phyloP scores from a whole-genome alignment of 106 monocot species.

The Acorus calamus region DNA sequence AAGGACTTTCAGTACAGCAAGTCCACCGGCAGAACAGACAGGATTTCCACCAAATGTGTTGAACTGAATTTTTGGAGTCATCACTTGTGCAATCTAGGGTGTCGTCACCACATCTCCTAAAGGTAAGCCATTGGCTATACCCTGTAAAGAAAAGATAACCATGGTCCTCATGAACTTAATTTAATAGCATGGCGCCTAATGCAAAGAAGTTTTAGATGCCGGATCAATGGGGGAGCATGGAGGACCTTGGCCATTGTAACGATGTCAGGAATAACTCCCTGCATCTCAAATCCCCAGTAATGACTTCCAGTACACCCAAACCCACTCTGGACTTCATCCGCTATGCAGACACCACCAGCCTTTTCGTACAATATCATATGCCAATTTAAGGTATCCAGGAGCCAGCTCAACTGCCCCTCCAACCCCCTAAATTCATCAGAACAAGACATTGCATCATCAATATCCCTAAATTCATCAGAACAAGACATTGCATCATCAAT shows the following conservation, averaged over 20 bases:
- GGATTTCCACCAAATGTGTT: constrained; percentile 98
- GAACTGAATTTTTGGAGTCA: constrained; percentile 83
- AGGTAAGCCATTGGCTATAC: constrained; percentile 94
- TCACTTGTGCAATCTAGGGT: constrained; percentile 82
- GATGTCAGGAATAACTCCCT: constrained; percentile 87
- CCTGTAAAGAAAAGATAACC: constrained; percentile 22
- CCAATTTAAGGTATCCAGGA: constrained; percentile 83
- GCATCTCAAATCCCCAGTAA: constrained; percentile 99
- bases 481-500: not conserved
- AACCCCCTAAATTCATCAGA: constrained; percentile 43
- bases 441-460: not conserved
- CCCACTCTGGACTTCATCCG: constrained; percentile 98
- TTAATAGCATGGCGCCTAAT: too few relatives aligned
- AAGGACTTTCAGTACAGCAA: constrained; percentile 78
- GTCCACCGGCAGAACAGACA: constrained; percentile 91
- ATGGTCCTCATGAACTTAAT: too few relatives aligned
- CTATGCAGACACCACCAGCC: constrained; percentile 90
- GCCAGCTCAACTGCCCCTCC: constrained; percentile 92
- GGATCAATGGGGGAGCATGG: not conserved
- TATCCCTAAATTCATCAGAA: constrained; percentile 38
- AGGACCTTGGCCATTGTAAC: constrained; percentile 98
- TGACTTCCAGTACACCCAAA: constrained; percentile 98
- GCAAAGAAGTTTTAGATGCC: too few relatives aligned
- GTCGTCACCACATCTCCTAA: constrained; percentile 96
- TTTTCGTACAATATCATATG: constrained; percentile 76